Evolutionary conservation across 2,329 filamentous ascomycete genomes (phyloP), one percentile per base, ranked within the genome.

Genomic region (Colletotrichum lindemuthianum): DNA sequence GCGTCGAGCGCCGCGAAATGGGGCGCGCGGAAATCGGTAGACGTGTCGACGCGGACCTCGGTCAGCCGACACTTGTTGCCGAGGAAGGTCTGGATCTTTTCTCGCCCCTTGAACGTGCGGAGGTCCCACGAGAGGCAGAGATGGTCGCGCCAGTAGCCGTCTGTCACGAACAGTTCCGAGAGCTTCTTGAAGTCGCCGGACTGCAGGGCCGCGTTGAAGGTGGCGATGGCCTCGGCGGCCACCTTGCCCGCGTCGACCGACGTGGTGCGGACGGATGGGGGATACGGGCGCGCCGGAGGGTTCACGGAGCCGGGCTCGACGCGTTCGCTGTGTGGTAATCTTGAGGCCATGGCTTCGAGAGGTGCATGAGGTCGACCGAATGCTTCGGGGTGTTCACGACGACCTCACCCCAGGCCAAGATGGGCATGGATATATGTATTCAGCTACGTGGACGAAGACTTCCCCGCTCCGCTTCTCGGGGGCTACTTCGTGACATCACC

Each of bases 101-200:
- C 68, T 0, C 77, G 73, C 0, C 80, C 79, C n/a, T 84, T 77
- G 1, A 85, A 70, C 11, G 63, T 65, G 59, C 79, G 82, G 49
- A 86, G 82, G 44, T 83, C 80, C 86, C 85, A 89, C 0, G 84
- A 81, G 1, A 88, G 71, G 16, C 80, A 82, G 0, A 89, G 75
- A 47, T 87, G 84, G 68, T 89, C 86, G 8, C 86, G 81, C 86
- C 86, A 88, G 73, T 81, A 87, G 59, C 83, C 81, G 16, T 82
- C 75, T 3, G 68, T 63, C 33, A 70, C 69, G 49, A 87, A 82
- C 4, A 86, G 73, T 1, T 68, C 58, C 0, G 78, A 70, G 0
- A 82, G 45, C 2, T 70, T 69, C 2, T 67, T 41, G 45, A 77
- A 70, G 55, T 84, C 75, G 3, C 75, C 70, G 10, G 68, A 71